These are phyloP conservation scores for Heliophila coronopifolia DNA, from an alignment of 441 rosid genomes.

Conservation along the genomic window DNA sequence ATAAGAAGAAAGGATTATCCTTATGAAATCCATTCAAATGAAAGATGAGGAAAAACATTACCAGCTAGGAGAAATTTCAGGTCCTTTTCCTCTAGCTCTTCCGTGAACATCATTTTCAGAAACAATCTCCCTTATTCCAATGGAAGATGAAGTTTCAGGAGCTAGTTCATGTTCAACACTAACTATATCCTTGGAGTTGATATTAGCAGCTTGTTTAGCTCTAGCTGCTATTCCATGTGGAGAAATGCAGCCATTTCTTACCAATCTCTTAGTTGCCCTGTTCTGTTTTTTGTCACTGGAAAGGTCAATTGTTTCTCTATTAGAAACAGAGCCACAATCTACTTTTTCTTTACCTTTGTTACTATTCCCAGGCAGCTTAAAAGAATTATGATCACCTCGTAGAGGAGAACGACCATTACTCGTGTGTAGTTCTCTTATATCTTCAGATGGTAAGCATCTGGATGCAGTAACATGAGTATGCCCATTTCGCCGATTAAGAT, in stretches of 20 bases:
- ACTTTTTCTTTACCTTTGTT: constrained; percentile 40
- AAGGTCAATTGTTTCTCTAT: constrained; percentile 25
- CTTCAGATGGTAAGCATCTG: constrained; percentile 27
- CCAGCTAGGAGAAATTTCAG: constrained; percentile 42
- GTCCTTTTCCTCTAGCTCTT: constrained; percentile 50
- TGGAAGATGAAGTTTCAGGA: constrained; percentile 14
- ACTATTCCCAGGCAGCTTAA: constrained; percentile 7
- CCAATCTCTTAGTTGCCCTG: constrained; percentile 55
- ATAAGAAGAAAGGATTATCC: background rate
- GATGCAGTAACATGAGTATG: constrained; percentile 25
- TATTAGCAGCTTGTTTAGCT: constrained; percentile 39
- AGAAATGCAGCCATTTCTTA: constrained; percentile 78
- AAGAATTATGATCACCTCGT: constrained; percentile 15
- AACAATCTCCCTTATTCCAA: constrained; percentile 32
- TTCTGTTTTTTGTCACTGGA: constrained; percentile 28
- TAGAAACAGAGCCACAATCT: constrained; percentile 33
- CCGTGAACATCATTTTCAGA: constrained; percentile 31
- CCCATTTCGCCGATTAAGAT: constrained; percentile 26
- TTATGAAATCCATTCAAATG: background rate
- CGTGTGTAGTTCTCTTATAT: constrained; percentile 1
- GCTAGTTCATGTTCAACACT: constrained; percentile 25
- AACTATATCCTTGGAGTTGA: constrained; percentile 18
- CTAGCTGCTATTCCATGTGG: constrained; percentile 54
- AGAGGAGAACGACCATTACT: constrained; percentile 22
- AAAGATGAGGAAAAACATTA: constrained; percentile 20